Evolutionary conservation across 164 flowering plant species (phyloP).

Genomic region (Piper betle): DNA sequence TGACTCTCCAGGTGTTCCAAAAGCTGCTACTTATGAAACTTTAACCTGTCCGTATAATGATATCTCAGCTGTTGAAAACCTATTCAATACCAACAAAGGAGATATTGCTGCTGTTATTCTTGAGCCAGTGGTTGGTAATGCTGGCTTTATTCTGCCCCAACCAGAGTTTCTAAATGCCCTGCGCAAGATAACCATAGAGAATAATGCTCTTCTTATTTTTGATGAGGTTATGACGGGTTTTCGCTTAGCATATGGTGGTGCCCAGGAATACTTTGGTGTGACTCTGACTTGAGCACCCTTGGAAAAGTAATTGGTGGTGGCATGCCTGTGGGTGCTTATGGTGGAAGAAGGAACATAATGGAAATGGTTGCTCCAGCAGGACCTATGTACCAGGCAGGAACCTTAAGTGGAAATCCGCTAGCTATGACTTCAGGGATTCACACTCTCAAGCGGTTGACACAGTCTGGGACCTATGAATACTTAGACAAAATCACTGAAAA

Average conservation of each 20-base stretch:
- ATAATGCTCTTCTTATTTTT: slow-evolving; percentile 66
- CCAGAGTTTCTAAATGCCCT: slow-evolving; percentile 55
- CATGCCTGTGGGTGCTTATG: slow-evolving; percentile 96
- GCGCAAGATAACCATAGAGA: slow-evolving; percentile 49
- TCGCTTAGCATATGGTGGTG: slow-evolving; percentile 85
- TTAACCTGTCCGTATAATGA: slow-evolving; percentile 77
- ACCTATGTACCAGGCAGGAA: slow-evolving; percentile 97
- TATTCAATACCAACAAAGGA: slow-evolving; percentile 53
- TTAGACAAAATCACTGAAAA: slow-evolving; percentile 58
- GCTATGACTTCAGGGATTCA: slow-evolving; percentile 98
- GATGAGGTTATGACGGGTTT: slow-evolving; percentile 99
- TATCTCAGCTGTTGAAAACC: slow-evolving; percentile 41
- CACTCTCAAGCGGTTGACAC: slow-evolving; percentile 59
- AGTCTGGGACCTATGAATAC: slow-evolving; percentile 59
- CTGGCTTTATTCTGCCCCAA: slow-evolving; percentile 71
- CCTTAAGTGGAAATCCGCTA: slow-evolving; percentile 91
- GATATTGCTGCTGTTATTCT: slow-evolving; percentile 78
- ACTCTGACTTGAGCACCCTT: slow-evolving; percentile 78
- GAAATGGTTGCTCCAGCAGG: slow-evolving; percentile 99
- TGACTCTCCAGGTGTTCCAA: slow-evolving; percentile 95
- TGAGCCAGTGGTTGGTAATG: slow-evolving; percentile 92
- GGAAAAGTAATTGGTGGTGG: slow-evolving; percentile 97
- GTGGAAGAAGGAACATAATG: slow-evolving; percentile 93
- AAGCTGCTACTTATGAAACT: slow-evolving; percentile 59
- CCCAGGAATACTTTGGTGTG: slow-evolving; percentile 78